A percentile compares a stretch with the other conserved stretches of the same genome.
Evolutionary conservation across 139 green algal genomes (phyloP).

Genomic region (Chlamydomonas sp.): DNA sequence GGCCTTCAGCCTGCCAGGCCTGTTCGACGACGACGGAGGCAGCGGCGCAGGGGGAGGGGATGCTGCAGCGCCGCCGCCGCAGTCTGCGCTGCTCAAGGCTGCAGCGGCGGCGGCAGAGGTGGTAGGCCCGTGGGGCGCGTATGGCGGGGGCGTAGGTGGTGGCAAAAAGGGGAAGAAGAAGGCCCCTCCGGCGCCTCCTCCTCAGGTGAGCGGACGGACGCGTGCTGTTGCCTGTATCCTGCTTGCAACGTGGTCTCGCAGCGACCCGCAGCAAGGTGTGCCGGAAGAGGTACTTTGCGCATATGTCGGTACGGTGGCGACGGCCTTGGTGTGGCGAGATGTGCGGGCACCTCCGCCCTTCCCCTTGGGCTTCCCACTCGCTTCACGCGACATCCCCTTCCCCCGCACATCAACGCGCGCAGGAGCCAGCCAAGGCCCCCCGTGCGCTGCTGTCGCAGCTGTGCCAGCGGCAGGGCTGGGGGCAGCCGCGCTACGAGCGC

Average conservation of each 20-base stretch:
- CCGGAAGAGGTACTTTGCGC: too few relatives aligned
- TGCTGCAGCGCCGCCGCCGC: not conserved
- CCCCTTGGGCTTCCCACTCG: not conserved
- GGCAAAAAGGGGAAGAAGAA: too few relatives aligned
- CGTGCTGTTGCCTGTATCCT: too few relatives aligned
- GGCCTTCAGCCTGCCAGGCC: not conserved
- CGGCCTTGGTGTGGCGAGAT: too few relatives aligned
- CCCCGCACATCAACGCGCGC: not conserved
- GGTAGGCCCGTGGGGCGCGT: not conserved
- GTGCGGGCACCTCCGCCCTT: not conserved
- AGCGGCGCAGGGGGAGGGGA: not conserved
- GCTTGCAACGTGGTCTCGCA: too few relatives aligned
- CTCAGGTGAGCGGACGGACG: too few relatives aligned
- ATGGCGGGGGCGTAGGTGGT: not conserved
- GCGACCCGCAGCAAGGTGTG: too few relatives aligned
- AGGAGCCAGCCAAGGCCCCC: slow-evolving; percentile 53
- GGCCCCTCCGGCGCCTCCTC: too few relatives aligned
- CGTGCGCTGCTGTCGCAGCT: slow-evolving; percentile 88
- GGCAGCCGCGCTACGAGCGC: slow-evolving; percentile 72
- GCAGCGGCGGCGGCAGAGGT: not conserved
- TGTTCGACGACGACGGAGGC: slow-evolving; percentile 44
- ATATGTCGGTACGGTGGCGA: too few relatives aligned
- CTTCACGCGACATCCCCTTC: not conserved
- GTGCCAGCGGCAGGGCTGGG: slow-evolving; percentile 76
- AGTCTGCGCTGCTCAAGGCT: slow-evolving; percentile 36